phyloP scores from a whole-genome alignment of 192 early-diverging fungal species.

The Coemansia sp. region DNA sequence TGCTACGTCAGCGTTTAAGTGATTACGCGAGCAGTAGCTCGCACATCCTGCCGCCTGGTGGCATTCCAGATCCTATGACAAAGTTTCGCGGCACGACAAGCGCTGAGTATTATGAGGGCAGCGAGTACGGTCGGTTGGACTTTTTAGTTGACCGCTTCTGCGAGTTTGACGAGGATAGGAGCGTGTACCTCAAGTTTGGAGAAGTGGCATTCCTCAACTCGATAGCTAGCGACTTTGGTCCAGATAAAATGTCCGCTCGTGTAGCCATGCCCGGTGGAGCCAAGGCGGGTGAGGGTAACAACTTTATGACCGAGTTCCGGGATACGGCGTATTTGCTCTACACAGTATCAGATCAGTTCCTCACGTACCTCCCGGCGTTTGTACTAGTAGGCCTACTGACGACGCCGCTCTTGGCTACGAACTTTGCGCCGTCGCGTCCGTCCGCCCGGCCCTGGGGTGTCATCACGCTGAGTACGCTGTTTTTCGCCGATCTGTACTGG shows the following conservation, averaged over 20 bases:
- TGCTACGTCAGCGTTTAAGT: conserved; percentile 23
- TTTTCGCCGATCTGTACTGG: conserved; percentile 42
- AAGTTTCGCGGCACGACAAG: conserved; percentile 17
- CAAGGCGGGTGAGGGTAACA: neutral
- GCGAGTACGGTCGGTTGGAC: conserved; percentile 40
- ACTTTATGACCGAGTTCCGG: conserved; percentile 15
- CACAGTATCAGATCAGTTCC: conserved; percentile 14
- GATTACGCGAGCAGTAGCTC: conserved; percentile 12
- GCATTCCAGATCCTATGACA: conserved; percentile 8
- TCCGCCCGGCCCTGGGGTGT: conserved; percentile 41
- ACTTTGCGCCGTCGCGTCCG: conserved; percentile 40
- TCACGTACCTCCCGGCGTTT: conserved; percentile 45
- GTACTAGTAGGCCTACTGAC: conserved; percentile 27
- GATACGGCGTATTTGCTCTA: conserved; percentile 33
- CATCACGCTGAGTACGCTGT: conserved; percentile 20
- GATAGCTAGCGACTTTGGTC: conserved; percentile 45
- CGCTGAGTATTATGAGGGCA: conserved; percentile 26
- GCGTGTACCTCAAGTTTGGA: conserved; percentile 44
- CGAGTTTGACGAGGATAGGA: conserved; percentile 31
- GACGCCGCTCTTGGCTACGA: conserved; percentile 29
- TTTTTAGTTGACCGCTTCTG: conserved; percentile 52
- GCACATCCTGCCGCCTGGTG: conserved; percentile 13
- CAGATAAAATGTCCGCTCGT: conserved; percentile 18
- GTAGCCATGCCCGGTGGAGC: conserved; percentile 11
- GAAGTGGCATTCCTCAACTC: conserved; percentile 40